Evolutionary conservation across 148 eudicot genomes (phyloP).

Genomic region (Nepenthes gracilis): DNA sequence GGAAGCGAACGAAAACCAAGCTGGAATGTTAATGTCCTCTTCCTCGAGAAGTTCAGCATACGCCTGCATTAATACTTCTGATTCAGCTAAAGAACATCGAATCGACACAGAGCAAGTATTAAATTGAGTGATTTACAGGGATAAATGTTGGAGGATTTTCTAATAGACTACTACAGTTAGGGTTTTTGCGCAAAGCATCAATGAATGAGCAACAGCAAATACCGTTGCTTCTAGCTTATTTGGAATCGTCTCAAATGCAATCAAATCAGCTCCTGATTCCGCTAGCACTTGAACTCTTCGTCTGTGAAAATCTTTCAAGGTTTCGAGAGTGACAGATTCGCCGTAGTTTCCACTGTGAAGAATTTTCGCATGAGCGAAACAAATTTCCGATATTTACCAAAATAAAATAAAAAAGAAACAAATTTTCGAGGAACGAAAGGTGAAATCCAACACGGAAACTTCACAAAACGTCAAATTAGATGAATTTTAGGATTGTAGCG

Average conservation of each 20-base stretch:
- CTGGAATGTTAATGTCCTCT: constrained; percentile 49
- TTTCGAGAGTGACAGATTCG: constrained; percentile 22
- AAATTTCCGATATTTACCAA: not conserved
- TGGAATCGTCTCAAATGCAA: constrained; percentile 70
- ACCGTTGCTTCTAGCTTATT: constrained; percentile 63
- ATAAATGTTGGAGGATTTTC: not conserved
- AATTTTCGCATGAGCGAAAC: not conserved
- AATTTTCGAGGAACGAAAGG: too few relatives aligned
- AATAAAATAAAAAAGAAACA: not conserved
- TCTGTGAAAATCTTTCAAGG: constrained; percentile 54
- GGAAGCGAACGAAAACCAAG: constrained; percentile 53
- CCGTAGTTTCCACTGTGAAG: constrained; percentile 50
- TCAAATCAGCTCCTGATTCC: constrained; percentile 48
- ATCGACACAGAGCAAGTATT: not conserved
- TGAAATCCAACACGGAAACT: too few relatives aligned
- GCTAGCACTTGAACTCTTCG: constrained; percentile 61
- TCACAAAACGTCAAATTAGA: too few relatives aligned
- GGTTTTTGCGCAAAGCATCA: too few relatives aligned
- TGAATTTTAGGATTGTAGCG: too few relatives aligned
- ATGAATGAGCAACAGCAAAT: not conserved
- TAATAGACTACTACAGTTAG: not conserved
- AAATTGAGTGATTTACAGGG: too few relatives aligned
- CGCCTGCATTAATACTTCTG: constrained; percentile 24
- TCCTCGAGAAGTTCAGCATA: constrained; percentile 57
- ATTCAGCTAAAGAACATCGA: too few relatives aligned